Evolutionary conservation across 176 grass and related monocot genomes (phyloP).

Genomic region (Oryza glaberrima): DNA sequence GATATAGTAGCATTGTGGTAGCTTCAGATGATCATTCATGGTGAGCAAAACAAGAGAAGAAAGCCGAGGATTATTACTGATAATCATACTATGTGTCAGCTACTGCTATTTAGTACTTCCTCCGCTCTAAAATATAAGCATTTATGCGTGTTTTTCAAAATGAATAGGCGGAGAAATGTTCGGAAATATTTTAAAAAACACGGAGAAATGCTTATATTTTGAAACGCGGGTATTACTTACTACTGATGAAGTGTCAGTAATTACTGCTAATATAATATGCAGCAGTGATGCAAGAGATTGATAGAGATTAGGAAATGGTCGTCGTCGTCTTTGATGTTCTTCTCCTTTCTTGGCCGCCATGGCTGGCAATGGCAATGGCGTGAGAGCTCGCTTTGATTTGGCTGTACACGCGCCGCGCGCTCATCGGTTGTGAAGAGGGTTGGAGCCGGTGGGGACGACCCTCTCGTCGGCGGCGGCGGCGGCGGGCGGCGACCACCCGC

Average conservation of each 20-base stretch:
- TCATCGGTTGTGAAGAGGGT: constrained; percentile 62
- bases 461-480: constrained; percentile 16
- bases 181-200: no score
- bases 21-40: constrained; percentile 1
- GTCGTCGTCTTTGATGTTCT: neutral
- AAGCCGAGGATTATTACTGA: neutral
- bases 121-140: no score
- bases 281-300: neutral
- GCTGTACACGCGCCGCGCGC: neutral
- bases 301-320: no score
- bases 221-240: neutral
- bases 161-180: no score
- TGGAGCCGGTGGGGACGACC: constrained; percentile 57
- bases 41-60: constrained; percentile 3
- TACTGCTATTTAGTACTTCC: neutral
- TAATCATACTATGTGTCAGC: neutral
- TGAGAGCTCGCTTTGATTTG: neutral
- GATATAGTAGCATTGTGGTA: neutral
- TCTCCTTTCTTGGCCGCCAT: neutral
- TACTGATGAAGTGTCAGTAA: neutral
- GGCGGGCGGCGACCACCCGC: neutral
- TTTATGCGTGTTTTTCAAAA: no score
- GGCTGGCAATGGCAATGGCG: neutral
- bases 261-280: neutral
- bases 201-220: no score